Evolutionary conservation across 441 rosid genomes (phyloP).

Genomic region (Biscutella laevigata): DNA sequence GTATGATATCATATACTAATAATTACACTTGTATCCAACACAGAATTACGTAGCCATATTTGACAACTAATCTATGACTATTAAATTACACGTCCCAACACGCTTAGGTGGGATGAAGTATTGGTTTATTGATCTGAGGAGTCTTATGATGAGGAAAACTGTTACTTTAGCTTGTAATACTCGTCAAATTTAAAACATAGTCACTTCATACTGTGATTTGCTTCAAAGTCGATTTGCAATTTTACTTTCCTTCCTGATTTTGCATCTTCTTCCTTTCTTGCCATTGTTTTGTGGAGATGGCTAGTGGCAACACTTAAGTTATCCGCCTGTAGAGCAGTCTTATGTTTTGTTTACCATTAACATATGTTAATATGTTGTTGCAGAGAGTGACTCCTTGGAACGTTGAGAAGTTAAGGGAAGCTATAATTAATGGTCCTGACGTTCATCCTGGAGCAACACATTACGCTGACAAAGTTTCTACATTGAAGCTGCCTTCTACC

Average conservation of each 20-base stretch:
- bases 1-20: conserved; percentile 28
- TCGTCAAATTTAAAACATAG: neutral
- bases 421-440: conserved; percentile 81
- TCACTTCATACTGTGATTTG: neutral
- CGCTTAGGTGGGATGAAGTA: neutral
- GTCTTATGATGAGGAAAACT: neutral
- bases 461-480: conserved; percentile 63
- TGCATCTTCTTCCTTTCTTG: conserved; percentile 5
- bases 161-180: neutral
- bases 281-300: neutral
- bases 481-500: conserved; percentile 40
- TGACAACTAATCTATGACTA: neutral
- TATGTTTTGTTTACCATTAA: neutral
- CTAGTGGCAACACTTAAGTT: conserved; percentile 13
- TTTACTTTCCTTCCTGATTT: neutral
- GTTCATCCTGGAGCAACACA: conserved; percentile 91
- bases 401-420: conserved; percentile 57
- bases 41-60: neutral
- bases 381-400: conserved; percentile 97
- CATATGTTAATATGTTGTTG: conserved; percentile 13
- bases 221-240: neutral
- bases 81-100: neutral
- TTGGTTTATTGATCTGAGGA: conserved; percentile 6
- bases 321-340: neutral
- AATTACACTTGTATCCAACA: conserved; percentile 3